phyloP scores from a whole-genome alignment of 2,329 filamentous ascomycete genomes.

The Fusarium piperis region DNA sequence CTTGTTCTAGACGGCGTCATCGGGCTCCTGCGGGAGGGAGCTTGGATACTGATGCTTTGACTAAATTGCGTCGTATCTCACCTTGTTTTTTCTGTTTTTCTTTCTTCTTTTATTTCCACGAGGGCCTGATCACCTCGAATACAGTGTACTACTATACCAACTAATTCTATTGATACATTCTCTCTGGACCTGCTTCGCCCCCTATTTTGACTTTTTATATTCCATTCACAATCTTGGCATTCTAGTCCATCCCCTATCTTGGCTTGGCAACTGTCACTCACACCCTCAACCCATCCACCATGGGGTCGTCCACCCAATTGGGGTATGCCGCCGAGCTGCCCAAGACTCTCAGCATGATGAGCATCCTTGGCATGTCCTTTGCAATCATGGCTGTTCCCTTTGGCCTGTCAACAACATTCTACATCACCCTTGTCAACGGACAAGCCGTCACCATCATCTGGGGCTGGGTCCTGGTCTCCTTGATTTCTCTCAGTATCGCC shows the following conservation, averaged over 20 bases:
- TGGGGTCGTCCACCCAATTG: slow-evolving; percentile 42
- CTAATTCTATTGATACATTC: neutral
- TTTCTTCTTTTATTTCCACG: neutral
- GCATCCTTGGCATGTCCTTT: slow-evolving; percentile 58
- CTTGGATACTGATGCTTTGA: neutral
- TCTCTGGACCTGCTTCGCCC: no score
- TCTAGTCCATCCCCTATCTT: neutral
- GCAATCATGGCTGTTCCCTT: slow-evolving; percentile 61
- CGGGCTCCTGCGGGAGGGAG: neutral
- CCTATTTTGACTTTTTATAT: neutral
- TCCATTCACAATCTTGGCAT: neutral
- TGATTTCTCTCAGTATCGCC: slow-evolving; percentile 78
- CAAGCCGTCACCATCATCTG: slow-evolving; percentile 77
- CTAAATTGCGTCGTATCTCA: neutral
- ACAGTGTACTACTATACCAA: neutral
- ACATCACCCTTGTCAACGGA: slow-evolving; percentile 69
- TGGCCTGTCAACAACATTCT: slow-evolving; percentile 58
- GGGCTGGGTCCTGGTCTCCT: slow-evolving; percentile 70
- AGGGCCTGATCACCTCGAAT: neutral
- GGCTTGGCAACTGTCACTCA: neutral
- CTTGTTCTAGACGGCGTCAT: neutral
- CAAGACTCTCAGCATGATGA: slow-evolving; percentile 59
- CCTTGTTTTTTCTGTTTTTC: neutral
- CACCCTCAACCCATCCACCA: neutral
- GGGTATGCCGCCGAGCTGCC: slow-evolving; percentile 60